phyloP scores from a whole-genome alignment of 371 early-diverging fungal genomes.

The Neoconidiobolus thromboides region DNA sequence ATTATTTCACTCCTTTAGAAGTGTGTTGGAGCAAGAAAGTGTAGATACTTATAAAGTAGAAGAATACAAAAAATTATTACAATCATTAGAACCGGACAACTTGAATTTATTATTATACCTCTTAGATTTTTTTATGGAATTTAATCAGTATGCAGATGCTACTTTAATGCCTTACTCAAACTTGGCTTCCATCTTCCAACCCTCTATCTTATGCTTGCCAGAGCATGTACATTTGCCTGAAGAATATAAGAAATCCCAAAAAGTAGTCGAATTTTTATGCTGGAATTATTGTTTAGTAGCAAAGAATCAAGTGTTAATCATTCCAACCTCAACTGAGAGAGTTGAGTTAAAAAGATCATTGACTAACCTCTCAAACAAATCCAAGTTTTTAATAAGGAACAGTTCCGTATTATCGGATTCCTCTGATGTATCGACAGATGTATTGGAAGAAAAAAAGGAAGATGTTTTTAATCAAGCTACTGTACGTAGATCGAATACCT shows the following conservation, averaged over 20 bases:
- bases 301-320: too few species aligned
- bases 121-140: constrained; percentile 29
- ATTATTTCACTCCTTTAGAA: constrained; percentile 27
- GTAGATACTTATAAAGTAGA: constrained; percentile 18
- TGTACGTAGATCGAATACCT: too few species aligned
- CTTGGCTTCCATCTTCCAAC: constrained; percentile 39
- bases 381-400: too few species aligned
- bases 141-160: constrained; percentile 21
- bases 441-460: too few species aligned
- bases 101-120: constrained; percentile 34
- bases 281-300: constrained; percentile 14
- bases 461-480: too few species aligned
- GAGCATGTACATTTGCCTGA: constrained; percentile 28
- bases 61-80: constrained; percentile 30
- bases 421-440: too few species aligned
- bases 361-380: too few species aligned
- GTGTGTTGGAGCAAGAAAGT: constrained; percentile 6
- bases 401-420: too few species aligned
- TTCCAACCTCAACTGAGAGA: too few species aligned
- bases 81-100: constrained; percentile 25
- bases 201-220: constrained; percentile 32
- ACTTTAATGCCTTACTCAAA: constrained; percentile 34
- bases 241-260: constrained; percentile 31
- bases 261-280: constrained; percentile 32
- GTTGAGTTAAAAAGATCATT: too few species aligned